Evolutionary conservation across 2,329 filamentous ascomycete species (phyloP).

Genomic region (Hypoxylon sp.): DNA sequence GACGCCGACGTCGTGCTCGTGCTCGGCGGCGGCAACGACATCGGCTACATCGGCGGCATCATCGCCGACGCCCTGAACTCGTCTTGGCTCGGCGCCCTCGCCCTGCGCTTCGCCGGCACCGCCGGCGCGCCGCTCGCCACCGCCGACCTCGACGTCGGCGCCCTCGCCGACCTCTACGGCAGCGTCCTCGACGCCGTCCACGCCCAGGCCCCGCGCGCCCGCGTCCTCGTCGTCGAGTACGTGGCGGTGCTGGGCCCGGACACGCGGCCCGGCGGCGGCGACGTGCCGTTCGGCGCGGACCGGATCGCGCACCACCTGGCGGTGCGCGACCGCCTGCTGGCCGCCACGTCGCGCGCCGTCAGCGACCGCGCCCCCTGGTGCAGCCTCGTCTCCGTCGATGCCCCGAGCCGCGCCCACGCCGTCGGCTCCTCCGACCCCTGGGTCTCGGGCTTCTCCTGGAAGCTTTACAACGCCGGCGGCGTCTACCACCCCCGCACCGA

Average conservation of each 20-base stretch:
- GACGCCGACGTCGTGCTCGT: constrained; percentile 49
- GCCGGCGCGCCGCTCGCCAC: constrained; percentile 23
- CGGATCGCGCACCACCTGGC: constrained; percentile 39
- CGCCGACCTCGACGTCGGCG: constrained; percentile 29
- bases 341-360: constrained; percentile 39
- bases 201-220: constrained; percentile 51
- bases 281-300: constrained; percentile 42
- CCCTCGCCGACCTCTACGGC: constrained; percentile 39
- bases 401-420: constrained; percentile 40
- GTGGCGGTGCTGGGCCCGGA: constrained; percentile 46
- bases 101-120: constrained; percentile 20
- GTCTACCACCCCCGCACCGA: constrained; percentile 44
- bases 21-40: constrained; percentile 51
- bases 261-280: constrained; percentile 32
- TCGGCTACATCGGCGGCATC: constrained; percentile 49
- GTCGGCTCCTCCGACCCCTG: constrained; percentile 42
- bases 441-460: constrained; percentile 44
- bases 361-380: constrained; percentile 42
- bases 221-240: constrained; percentile 53
- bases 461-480: constrained; percentile 35
- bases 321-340: constrained; percentile 35
- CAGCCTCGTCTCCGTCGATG: constrained; percentile 36
- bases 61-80: constrained; percentile 42
- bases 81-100: constrained; percentile 23
- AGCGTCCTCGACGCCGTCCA: constrained; percentile 39